A percentile compares a stretch with the other conserved stretches of the same genome.
These are phyloP conservation scores for Gentiana dahurica DNA, from an alignment of 257 asterid genomes.

Conservation along the genomic window DNA sequence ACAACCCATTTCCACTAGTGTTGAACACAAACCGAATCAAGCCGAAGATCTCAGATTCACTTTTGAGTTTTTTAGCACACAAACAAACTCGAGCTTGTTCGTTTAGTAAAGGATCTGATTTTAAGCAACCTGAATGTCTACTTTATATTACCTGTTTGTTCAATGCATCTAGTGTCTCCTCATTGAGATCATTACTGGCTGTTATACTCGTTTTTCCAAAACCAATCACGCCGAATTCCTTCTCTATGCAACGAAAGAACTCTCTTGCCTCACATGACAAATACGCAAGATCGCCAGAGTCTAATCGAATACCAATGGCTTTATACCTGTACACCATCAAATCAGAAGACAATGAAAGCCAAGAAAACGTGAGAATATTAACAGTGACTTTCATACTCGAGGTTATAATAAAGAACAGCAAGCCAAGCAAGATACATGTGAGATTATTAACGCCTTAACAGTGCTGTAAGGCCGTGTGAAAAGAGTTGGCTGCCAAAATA, in stretches of 20 bases:
- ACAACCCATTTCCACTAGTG: too few species aligned
- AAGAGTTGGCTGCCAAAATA: neutral
- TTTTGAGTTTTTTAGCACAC: too few species aligned
- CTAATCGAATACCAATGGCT: conserved; percentile 84
- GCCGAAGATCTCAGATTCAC: too few species aligned
- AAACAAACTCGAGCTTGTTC: too few species aligned
- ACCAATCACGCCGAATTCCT: conserved; percentile 52
- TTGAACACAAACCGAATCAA: too few species aligned
- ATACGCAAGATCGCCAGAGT: conserved; percentile 98
- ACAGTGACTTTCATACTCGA: neutral
- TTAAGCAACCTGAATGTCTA: too few species aligned
- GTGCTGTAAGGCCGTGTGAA: neutral
- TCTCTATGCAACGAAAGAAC: conserved; percentile 58
- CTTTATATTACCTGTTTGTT: conserved; percentile 69
- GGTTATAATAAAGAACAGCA: neutral
- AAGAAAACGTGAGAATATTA: neutral
- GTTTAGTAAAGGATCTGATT: too few species aligned
- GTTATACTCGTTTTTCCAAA: conserved; percentile 74
- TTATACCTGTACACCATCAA: conserved; percentile 51
- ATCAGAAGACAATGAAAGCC: conserved; percentile 6
- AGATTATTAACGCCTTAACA: neutral
- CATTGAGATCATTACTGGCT: conserved; percentile 96
- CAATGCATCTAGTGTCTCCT: conserved; percentile 91
- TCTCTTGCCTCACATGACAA: conserved; percentile 68
- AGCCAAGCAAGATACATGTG: neutral